Percentiles rank a stretch among this genome's conserved stretches.
phyloP scores from a whole-genome alignment of 2,329 filamentous ascomycete species.

The Aspergillus brasiliensis region DNA sequence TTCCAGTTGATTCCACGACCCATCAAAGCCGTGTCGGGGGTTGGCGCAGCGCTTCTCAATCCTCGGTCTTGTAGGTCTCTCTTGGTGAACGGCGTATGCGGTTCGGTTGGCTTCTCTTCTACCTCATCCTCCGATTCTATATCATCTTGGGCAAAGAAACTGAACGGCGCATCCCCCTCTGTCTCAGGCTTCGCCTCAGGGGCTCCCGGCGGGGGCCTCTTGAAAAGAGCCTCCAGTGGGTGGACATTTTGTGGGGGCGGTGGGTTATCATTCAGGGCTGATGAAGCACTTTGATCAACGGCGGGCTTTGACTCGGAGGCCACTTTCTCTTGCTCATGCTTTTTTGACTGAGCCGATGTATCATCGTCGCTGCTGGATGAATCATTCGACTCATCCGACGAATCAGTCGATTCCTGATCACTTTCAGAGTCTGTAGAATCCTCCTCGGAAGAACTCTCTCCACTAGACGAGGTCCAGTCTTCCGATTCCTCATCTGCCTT shows the following conservation, averaged over 20 bases:
- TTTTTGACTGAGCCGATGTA: background rate
- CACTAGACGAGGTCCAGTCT: constrained; percentile 43
- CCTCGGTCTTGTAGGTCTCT: constrained; percentile 69
- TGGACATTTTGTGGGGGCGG: constrained; percentile 59
- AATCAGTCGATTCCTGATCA: constrained; percentile 27
- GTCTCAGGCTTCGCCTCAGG: constrained; percentile 38
- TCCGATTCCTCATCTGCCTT: constrained; percentile 28
- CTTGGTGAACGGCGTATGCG: constrained; percentile 81
- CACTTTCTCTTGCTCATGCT: constrained; percentile 7
- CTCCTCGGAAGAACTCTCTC: constrained; percentile 32
- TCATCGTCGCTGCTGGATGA: constrained; percentile 29
- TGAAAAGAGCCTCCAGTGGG: constrained; percentile 90
- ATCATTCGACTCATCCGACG: constrained; percentile 31
- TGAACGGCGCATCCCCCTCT: constrained; percentile 65
- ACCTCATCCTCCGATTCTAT: constrained; percentile 53
- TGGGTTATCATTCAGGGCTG: constrained; percentile 6
- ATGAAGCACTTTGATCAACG: constrained; percentile 16
- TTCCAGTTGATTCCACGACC: constrained; percentile 42
- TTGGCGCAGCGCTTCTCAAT: constrained; percentile 86
- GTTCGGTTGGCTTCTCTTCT: constrained; percentile 46
- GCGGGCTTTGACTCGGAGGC: constrained; percentile 13
- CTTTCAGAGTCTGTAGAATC: constrained; percentile 28
- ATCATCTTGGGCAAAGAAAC: constrained; percentile 70
- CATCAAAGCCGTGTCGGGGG: constrained; percentile 86
- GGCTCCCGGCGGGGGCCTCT: constrained; percentile 58